These are phyloP conservation scores for Xylaria sp. DNA, from an alignment of 2,329 filamentous ascomycete species.

Conservation along the genomic window DNA sequence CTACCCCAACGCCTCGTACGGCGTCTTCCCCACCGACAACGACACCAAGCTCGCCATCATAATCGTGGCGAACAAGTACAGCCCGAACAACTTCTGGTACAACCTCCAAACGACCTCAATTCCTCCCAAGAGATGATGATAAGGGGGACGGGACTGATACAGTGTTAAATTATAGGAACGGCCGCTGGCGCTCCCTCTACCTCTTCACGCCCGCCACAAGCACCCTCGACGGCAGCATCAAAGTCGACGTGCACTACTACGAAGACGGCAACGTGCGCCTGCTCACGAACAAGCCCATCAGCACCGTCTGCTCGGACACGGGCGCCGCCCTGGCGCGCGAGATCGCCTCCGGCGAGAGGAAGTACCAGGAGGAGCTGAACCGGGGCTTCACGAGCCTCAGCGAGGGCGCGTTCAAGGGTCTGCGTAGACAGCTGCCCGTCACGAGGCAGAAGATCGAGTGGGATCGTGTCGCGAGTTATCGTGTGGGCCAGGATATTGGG, in stretches of 20 bases:
- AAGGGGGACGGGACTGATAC: neutral
- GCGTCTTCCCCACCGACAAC: conserved; percentile 74
- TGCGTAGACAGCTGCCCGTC: conserved; percentile 88
- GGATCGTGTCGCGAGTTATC: conserved; percentile 95
- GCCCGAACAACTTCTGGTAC: conserved; percentile 94
- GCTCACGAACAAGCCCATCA: conserved; percentile 74
- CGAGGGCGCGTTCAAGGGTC: conserved; percentile 89
- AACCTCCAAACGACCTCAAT: conserved; percentile 11
- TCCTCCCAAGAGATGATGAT: no score
- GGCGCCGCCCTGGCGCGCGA: conserved; percentile 68
- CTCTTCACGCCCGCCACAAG: conserved; percentile 65
- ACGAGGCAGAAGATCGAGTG: conserved; percentile 99
- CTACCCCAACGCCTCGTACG: conserved; percentile 74
- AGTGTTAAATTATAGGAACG: conserved; percentile 60
- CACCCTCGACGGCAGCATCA: conserved; percentile 70
- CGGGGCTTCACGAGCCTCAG: conserved; percentile 80
- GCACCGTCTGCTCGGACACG: conserved; percentile 55
- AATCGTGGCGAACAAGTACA: conserved; percentile 94
- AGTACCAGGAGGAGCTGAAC: conserved; percentile 95
- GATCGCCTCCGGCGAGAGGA: conserved; percentile 76
- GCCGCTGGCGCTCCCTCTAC: conserved; percentile 90
- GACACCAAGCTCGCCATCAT: conserved; percentile 73
- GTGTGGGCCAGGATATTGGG: conserved; percentile 74
- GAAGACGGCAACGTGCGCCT: conserved; percentile 97
- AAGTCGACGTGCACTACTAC: conserved; percentile 98